Percentiles rank a stretch among this genome's conserved stretches.
phyloP scores from a whole-genome alignment of 2,329 filamentous ascomycete species.

The Neoarthrinium moseri region DNA sequence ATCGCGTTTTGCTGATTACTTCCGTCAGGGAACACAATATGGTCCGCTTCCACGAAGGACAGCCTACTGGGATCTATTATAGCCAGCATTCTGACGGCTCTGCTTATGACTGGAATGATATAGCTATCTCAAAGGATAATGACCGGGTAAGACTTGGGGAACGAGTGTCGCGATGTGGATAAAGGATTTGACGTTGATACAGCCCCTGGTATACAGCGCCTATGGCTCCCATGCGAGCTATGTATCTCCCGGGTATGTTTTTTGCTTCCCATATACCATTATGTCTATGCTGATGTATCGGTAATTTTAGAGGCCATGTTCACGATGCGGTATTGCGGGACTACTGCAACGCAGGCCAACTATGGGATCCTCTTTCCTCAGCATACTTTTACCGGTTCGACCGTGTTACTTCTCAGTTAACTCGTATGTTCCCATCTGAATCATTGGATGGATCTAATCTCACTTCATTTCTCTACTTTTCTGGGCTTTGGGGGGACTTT shows the following conservation, averaged over 20 bases:
- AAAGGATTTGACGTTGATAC: background rate
- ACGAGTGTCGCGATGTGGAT: background rate
- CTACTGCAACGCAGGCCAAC: background rate
- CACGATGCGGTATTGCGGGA: background rate
- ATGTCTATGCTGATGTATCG: background rate
- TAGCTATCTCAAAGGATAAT: background rate
- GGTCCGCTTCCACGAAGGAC: background rate
- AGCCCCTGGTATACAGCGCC: constrained; percentile 3
- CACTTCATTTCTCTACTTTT: constrained; percentile 1
- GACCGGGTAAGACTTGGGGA: background rate
- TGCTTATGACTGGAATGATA: constrained; percentile 1
- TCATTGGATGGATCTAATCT: background rate
- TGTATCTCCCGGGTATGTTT: background rate
- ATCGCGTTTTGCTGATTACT: background rate
- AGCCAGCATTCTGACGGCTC: constrained; percentile 1
- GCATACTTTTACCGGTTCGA: constrained; percentile 2
- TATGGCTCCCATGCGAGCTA: constrained; percentile 4
- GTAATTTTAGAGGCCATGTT: background rate
- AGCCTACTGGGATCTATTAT: constrained; percentile 4
- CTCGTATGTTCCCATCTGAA: background rate
- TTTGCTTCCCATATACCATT: background rate
- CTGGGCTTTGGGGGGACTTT: background rate
- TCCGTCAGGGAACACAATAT: constrained; percentile 1
- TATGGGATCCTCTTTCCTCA: background rate
- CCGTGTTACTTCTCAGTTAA: background rate